Evolutionary conservation across 2,329 filamentous ascomycete genomes (phyloP).

Genomic region (Scortechinia acanthostroma): DNA sequence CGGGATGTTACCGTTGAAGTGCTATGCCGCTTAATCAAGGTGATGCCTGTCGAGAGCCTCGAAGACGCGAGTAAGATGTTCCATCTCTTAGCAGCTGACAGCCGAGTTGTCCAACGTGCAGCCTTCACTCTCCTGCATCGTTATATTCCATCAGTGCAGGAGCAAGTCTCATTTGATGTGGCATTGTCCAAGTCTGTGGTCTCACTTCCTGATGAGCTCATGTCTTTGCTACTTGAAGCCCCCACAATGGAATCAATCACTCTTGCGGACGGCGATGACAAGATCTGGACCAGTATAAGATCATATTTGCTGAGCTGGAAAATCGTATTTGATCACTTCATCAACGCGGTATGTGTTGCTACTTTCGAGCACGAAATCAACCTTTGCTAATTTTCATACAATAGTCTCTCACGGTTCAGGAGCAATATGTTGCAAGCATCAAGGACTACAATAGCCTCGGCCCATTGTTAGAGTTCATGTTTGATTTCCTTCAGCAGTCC

Average conservation of each 20-base stretch:
- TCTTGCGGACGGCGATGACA: slow-evolving; percentile 51
- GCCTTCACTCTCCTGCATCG: slow-evolving; percentile 75
- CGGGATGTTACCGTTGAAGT: slow-evolving; percentile 70
- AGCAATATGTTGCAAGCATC: slow-evolving; percentile 72
- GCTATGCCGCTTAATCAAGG: slow-evolving; percentile 62
- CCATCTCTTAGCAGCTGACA: slow-evolving; percentile 68
- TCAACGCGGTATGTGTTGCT: slow-evolving; percentile 46
- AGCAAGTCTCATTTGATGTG: slow-evolving; percentile 73
- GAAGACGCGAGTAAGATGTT: slow-evolving; percentile 66
- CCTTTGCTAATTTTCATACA: slow-evolving; percentile 12
- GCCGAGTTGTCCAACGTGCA: slow-evolving; percentile 68
- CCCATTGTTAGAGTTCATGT: slow-evolving; percentile 70
- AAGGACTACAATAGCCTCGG: slow-evolving; percentile 65
- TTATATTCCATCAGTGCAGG: slow-evolving; percentile 71
- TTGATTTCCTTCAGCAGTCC: slow-evolving; percentile 77
- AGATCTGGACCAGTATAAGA: slow-evolving; percentile 64
- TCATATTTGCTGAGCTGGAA: slow-evolving; percentile 86
- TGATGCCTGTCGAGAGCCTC: slow-evolving; percentile 53
- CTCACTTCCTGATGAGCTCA: slow-evolving; percentile 72
- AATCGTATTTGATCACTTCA: slow-evolving; percentile 80
- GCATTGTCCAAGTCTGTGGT: slow-evolving; percentile 64
- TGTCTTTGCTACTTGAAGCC: slow-evolving; percentile 75
- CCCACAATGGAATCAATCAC: slow-evolving; percentile 64
- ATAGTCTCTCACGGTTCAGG: slow-evolving; percentile 69
- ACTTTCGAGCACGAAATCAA: no score